A percentile compares a stretch with the other conserved stretches of the same genome.
Conservation (phyloP, 2,329 filamentous ascomycete genomes). For the Penicillium corylophilum region DNA sequence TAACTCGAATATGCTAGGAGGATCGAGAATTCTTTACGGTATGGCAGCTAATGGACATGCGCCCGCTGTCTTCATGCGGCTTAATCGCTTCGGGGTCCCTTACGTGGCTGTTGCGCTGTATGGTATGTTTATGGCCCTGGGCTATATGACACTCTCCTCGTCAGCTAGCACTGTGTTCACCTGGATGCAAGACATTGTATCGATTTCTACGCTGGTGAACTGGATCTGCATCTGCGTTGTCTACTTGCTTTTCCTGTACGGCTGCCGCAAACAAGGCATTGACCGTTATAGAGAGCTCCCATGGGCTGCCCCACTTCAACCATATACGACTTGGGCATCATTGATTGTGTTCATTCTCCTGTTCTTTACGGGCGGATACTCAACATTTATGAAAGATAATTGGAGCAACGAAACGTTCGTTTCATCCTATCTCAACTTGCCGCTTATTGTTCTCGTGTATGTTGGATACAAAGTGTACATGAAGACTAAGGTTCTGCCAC, state of each 20-base stretch:
- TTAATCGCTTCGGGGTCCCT: slow-evolving; percentile 54
- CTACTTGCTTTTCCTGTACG: slow-evolving; percentile 54
- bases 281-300: slow-evolving; percentile 41
- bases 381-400: slow-evolving; percentile 32
- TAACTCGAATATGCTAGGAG: slow-evolving; percentile 41
- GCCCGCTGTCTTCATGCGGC: slow-evolving; percentile 30
- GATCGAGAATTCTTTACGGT: slow-evolving; percentile 39
- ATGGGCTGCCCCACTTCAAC: slow-evolving; percentile 52
- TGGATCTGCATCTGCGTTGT: slow-evolving; percentile 61
- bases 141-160: slow-evolving; percentile 61
- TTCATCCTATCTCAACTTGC: slow-evolving; percentile 60
- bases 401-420: slow-evolving; percentile 59
- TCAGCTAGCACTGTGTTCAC: slow-evolving; percentile 59
- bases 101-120: slow-evolving; percentile 55
- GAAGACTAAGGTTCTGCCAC: slow-evolving; percentile 35
- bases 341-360: slow-evolving; percentile 60
- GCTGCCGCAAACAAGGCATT: slow-evolving; percentile 41
- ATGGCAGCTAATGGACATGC: slow-evolving; percentile 41
- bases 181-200: slow-evolving; percentile 65
- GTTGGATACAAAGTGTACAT: slow-evolving; percentile 40
- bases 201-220: slow-evolving; percentile 43
- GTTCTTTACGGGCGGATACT: slow-evolving; percentile 67
- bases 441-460: slow-evolving; percentile 55
- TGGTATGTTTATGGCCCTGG: slow-evolving; percentile 58
- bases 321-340: slow-evolving; percentile 60